Evolutionary conservation across 2,329 filamentous ascomycete species (phyloP).

Genomic region (Davidsoniella eucalypti): DNA sequence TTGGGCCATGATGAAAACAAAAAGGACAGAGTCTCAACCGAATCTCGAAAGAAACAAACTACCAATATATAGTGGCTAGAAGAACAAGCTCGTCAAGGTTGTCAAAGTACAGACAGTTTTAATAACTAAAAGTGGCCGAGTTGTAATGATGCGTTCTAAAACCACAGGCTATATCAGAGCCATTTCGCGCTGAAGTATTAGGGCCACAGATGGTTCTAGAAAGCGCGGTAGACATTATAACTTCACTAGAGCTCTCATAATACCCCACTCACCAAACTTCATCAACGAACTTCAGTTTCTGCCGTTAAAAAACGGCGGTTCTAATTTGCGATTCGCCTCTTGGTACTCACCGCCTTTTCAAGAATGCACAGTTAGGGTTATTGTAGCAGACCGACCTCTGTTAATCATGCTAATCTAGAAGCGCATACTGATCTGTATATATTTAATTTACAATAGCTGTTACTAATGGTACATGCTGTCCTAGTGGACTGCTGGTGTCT

Average conservation of each 20-base stretch:
- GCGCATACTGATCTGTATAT: neutral
- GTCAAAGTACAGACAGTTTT: too few relatives aligned
- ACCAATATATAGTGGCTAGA: too few relatives aligned
- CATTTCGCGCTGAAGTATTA: too few relatives aligned
- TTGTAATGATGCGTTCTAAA: too few relatives aligned
- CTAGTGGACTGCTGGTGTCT: too few relatives aligned
- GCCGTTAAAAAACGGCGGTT: neutral
- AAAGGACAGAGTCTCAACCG: too few relatives aligned
- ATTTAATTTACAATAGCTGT: neutral
- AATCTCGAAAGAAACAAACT: too few relatives aligned
- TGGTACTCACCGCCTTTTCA: neutral
- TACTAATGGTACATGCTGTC: too few relatives aligned
- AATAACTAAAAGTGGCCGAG: too few relatives aligned
- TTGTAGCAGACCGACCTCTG: too few relatives aligned
- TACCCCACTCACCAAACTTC: neutral
- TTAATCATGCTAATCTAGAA: neutral
- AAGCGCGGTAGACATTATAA: neutral
- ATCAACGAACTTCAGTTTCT: slow-evolving; percentile 1
- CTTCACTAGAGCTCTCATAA: neutral
- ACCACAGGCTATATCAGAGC: too few relatives aligned
- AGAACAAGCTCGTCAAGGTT: too few relatives aligned
- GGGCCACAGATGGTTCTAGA: slow-evolving; percentile 7
- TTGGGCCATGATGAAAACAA: slow-evolving; percentile 37
- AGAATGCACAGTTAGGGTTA: neutral
- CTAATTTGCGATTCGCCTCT: neutral